These are phyloP conservation scores for Penicillium sp. DNA, from an alignment of 2,329 filamentous ascomycete genomes.

Conservation along the genomic window DNA sequence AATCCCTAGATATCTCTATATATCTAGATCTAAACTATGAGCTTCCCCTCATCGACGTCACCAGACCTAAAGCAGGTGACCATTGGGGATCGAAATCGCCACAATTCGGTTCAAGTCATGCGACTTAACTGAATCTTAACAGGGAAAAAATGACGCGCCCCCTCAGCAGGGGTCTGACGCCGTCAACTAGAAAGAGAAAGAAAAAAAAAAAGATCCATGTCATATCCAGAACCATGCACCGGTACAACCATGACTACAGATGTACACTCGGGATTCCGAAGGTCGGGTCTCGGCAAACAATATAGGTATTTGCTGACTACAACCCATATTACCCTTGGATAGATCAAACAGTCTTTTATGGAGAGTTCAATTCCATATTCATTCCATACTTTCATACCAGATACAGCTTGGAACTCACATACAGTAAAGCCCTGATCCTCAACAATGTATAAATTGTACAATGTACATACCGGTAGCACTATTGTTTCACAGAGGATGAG, in stretches of 20 bases:
- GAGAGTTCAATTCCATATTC: neutral
- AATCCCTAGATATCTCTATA: neutral
- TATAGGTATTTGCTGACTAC: neutral
- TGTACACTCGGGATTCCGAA: constrained; percentile 7
- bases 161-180: constrained; percentile 2
- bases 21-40: neutral
- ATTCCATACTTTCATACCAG: neutral
- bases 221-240: neutral
- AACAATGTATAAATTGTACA: neutral
- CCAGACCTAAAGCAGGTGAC: constrained; percentile 6
- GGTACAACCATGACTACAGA: neutral
- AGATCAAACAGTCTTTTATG: neutral
- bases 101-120: constrained; percentile 7
- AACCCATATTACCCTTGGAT: neutral
- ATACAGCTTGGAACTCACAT: too few relatives aligned
- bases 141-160: constrained; percentile 1
- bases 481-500: neutral
- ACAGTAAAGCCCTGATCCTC: neutral
- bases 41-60: constrained; percentile 7
- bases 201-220: neutral
- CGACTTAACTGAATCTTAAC: neutral
- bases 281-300: constrained; percentile 2
- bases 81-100: constrained; percentile 5
- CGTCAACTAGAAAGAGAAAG: neutral
- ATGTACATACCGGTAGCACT: neutral